Base-by-base conservation (phyloP, 208 protist genomes). In the Trypanosoma grayi region DNA sequence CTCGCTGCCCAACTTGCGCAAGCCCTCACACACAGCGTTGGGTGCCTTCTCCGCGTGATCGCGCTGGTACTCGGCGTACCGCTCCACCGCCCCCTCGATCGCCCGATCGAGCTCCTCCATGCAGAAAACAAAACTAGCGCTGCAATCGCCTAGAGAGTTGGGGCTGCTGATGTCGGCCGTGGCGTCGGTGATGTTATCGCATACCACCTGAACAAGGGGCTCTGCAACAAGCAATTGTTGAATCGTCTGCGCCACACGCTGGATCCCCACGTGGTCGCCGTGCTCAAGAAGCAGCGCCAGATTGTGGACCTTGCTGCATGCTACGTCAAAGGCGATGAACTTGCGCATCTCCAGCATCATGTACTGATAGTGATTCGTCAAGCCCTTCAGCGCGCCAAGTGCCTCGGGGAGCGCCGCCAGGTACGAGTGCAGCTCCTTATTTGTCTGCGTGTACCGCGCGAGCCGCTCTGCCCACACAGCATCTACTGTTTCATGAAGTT, bases 311-410 rank as follows among this genome's bases (percentile, higher is more conserved):
- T 91, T 92, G 16, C 67, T 75, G 55, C 82, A 89, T 0, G 85
- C 77, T 7, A 94, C 75, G 57, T 94, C 88, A 54, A 92, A 94
- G 27, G 70, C 71, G 34, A 87, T 54, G 55, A 90, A 94, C 61
- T 80, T 76, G 0, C 73, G 74, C 82, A 91, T 85, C 66, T 90
- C 77, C 30, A 71, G 73, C 0, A 59, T 52, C 85, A 94, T 90
- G 79, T 92, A 90, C 31, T 73, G 70, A 57, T 92, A 94, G 73
- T 92, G 88, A 48, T 81, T 90, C 13, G 76, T 78, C 8, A 92
- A 48, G 2, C 84, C 85, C 39, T 87, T 82, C 27, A 92, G 56
- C 1, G 63, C 73, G 0, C 85, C 85, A 39, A 92, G 54, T 1
- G 80, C 82, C 64, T 94, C 84, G 6, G 88, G 88, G 33, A 94